Evolutionary conservation across 139 green algal species (phyloP).

Genomic region (Volvox reticuliferus): DNA sequence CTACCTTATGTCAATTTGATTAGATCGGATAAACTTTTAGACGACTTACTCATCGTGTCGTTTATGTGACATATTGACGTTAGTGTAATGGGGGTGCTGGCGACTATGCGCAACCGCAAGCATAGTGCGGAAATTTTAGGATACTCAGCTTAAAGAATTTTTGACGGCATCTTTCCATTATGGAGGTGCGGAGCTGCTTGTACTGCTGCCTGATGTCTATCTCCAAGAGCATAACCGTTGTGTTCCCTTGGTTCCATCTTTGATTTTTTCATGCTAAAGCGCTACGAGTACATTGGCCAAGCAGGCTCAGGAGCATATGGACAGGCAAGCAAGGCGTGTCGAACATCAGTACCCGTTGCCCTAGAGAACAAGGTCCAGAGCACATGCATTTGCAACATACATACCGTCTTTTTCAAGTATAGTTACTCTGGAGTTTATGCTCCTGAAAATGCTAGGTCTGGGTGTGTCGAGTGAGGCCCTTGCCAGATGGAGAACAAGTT

Average conservation of each 20-base stretch:
- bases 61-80: no score
- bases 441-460: constrained; percentile 11
- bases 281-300: constrained; percentile 32
- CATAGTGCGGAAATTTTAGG: no score
- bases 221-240: not conserved
- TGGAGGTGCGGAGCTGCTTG: not conserved
- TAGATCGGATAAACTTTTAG: no score
- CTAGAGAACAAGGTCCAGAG: not conserved
- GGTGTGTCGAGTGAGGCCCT: constrained; percentile 16
- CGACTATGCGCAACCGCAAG: no score
- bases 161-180: not conserved
- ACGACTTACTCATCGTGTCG: no score
- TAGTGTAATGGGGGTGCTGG: no score
- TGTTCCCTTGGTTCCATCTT: not conserved
- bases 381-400: not conserved
- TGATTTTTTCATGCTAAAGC: not conserved
- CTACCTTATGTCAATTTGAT: no score
- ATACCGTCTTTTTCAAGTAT: not conserved
- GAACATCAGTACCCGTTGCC: not conserved
- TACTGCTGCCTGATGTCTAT: not conserved
- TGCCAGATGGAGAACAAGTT: not conserved
- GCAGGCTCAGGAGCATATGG: constrained; percentile 28
- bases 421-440: not conserved
- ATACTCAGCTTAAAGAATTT: no score
- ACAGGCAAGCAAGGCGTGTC: not conserved